Percentiles rank a stretch among this genome's conserved stretches.
phyloP scores from a whole-genome alignment of 2,329 filamentous ascomycete genomes.

The Aspergillus quadrilineatus region DNA sequence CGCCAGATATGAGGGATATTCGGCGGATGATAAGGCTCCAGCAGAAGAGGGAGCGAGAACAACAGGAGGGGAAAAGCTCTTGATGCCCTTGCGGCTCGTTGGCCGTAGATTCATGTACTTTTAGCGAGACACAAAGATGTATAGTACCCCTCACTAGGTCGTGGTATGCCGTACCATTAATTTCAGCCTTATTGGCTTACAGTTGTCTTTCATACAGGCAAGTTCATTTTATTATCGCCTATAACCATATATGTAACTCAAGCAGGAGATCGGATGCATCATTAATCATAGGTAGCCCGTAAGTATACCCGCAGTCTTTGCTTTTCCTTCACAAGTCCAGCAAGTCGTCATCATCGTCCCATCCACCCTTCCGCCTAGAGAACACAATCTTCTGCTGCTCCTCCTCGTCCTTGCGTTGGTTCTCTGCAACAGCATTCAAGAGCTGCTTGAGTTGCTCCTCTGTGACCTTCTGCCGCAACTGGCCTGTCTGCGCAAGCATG shows the following conservation, averaged over 20 bases:
- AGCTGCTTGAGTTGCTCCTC: constrained; percentile 93
- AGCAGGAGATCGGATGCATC: constrained; percentile 12
- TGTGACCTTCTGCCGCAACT: constrained; percentile 82
- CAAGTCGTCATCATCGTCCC: constrained; percentile 69
- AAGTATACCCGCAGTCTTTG: background rate
- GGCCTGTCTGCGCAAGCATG: constrained; percentile 82
- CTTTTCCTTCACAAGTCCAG: constrained; percentile 38
- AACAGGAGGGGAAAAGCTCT: constrained; percentile 21
- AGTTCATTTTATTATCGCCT: background rate
- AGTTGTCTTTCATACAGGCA: background rate
- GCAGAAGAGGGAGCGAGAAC: constrained; percentile 64
- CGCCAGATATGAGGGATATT: constrained; percentile 79
- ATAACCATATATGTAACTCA: background rate
- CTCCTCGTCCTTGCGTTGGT: constrained; percentile 58
- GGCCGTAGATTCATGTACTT: background rate
- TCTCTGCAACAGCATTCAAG: constrained; percentile 78
- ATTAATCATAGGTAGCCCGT: constrained; percentile 7
- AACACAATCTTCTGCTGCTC: constrained; percentile 83
- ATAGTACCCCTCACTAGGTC: constrained; percentile 9
- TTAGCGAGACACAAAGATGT: constrained; percentile 11
- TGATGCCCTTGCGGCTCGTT: background rate
- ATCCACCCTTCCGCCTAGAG: constrained; percentile 75
- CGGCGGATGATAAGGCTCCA: constrained; percentile 68
- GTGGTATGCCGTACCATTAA: too few relatives aligned
- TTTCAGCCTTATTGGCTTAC: too few relatives aligned